phyloP scores from a whole-genome alignment of 2,329 filamentous ascomycete species.

The Penicillium sp. region DNA sequence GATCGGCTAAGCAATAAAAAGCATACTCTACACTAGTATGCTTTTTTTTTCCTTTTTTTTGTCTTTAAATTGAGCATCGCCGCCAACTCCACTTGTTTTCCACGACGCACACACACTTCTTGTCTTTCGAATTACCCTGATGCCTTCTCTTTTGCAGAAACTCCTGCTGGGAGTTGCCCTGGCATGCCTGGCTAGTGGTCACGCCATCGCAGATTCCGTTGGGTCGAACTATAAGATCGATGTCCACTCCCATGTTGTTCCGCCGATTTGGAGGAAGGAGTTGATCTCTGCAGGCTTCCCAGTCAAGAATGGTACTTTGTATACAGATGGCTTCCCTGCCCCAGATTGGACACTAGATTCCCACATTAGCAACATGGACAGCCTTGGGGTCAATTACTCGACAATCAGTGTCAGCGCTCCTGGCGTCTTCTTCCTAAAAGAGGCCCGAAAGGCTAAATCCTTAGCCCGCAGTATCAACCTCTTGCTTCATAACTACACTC shows the following conservation, averaged over 20 bases:
- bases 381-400: slow-evolving; percentile 9
- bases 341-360: slow-evolving; percentile 9
- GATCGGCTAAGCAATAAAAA: no score
- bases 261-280: slow-evolving; percentile 5
- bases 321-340: slow-evolving; percentile 9
- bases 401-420: slow-evolving; percentile 9
- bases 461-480: slow-evolving; percentile 10
- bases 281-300: slow-evolving; percentile 4
- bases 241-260: slow-evolving; percentile 17
- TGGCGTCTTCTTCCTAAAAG: slow-evolving; percentile 6
- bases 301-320: slow-evolving; percentile 10
- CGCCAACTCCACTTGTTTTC: neutral
- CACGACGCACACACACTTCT: neutral
- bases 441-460: slow-evolving; percentile 2
- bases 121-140: neutral
- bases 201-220: slow-evolving; percentile 1
- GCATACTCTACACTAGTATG: neutral
- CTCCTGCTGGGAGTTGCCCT: neutral
- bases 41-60: neutral
- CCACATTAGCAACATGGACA: slow-evolving; percentile 8
- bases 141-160: neutral
- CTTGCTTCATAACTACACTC: slow-evolving; percentile 3
- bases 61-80: neutral
- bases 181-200: neutral
- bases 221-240: slow-evolving; percentile 13